Evolutionary conservation across 1,284 basidiomycete species (phyloP).

Genomic region (Ustilago loliicola): DNA sequence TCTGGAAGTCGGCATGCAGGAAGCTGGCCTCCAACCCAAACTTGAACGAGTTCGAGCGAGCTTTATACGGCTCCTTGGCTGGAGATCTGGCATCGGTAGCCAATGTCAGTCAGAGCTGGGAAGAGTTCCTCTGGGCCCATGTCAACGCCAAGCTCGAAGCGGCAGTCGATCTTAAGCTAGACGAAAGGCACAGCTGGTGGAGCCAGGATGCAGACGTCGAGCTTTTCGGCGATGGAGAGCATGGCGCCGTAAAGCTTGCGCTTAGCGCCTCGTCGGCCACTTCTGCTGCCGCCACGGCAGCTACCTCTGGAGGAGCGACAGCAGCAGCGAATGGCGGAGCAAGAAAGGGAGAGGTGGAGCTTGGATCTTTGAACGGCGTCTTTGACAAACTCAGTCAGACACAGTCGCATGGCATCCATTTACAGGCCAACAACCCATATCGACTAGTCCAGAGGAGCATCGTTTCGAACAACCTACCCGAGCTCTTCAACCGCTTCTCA

Average conservation of each 20-base stretch:
- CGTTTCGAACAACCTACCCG: slow-evolving; percentile 80
- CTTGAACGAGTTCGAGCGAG: slow-evolving; percentile 81
- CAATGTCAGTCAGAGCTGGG: slow-evolving; percentile 84
- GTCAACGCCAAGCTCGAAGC: slow-evolving; percentile 87
- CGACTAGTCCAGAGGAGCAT: slow-evolving; percentile 87
- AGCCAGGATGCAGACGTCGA: slow-evolving; percentile 61
- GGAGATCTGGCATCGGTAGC: slow-evolving; percentile 84
- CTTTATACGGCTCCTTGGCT: slow-evolving; percentile 87
- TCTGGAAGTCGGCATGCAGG: slow-evolving; percentile 67
- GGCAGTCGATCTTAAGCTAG: slow-evolving; percentile 76
- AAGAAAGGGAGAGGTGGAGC: slow-evolving; percentile 17
- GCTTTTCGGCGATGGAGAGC: slow-evolving; percentile 47
- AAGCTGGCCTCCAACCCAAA: slow-evolving; percentile 71
- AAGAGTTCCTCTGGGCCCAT: slow-evolving; percentile 94
- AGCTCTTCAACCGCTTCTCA: slow-evolving; percentile 61
- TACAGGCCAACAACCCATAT: slow-evolving; percentile 81
- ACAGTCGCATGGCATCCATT: slow-evolving; percentile 53
- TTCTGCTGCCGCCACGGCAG: slow-evolving; percentile 22
- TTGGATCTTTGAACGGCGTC: slow-evolving; percentile 49
- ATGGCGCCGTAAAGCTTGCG: slow-evolving; percentile 52
- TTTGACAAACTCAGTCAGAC: slow-evolving; percentile 66
- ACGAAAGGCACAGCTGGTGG: slow-evolving; percentile 70
- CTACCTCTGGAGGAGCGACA: slow-evolving; percentile 15
- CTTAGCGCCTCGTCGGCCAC: slow-evolving; percentile 33
- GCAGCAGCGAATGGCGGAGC: slow-evolving; percentile 6